phyloP scores from a whole-genome alignment of 495 filamentous ascomycete genomes.

The Aspergillus ellipticus region DNA sequence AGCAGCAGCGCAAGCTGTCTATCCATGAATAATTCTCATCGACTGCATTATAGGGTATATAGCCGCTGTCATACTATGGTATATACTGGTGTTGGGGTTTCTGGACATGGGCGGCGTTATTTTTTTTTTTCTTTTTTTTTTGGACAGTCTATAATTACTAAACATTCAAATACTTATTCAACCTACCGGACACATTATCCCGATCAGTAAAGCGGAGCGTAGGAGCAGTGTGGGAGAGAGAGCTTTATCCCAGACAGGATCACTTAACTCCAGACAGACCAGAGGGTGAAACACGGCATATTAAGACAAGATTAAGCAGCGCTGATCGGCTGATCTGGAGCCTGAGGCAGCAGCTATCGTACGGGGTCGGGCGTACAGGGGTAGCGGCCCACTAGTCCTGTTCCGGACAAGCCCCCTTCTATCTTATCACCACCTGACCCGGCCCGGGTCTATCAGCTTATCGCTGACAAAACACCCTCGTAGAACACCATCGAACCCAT shows the following conservation, averaged over 20 bases:
- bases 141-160: not conserved
- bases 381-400: not conserved
- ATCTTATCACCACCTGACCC: constrained; percentile 6
- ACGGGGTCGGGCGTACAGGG: no score
- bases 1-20: not conserved
- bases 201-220: not conserved
- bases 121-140: no score
- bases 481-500: constrained; percentile 22
- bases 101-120: not conserved
- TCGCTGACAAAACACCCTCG: constrained; percentile 41
- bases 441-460: constrained; percentile 9
- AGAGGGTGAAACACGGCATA: not conserved
- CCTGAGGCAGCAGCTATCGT: no score
- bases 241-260: not conserved
- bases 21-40: no score
- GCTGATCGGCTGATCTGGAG: constrained; percentile 1
- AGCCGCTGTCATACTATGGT: not conserved
- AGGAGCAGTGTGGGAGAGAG: not conserved
- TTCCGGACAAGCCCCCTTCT: not conserved
- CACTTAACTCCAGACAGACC: not conserved
- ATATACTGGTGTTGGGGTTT: not conserved
- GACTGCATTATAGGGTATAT: not conserved
- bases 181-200: not conserved
- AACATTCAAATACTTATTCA: not conserved
- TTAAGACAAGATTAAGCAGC: not conserved